Evolutionary conservation across 108 stramenopile genomes (phyloP).

Genomic region (Pseudonitzschia pungens): DNA sequence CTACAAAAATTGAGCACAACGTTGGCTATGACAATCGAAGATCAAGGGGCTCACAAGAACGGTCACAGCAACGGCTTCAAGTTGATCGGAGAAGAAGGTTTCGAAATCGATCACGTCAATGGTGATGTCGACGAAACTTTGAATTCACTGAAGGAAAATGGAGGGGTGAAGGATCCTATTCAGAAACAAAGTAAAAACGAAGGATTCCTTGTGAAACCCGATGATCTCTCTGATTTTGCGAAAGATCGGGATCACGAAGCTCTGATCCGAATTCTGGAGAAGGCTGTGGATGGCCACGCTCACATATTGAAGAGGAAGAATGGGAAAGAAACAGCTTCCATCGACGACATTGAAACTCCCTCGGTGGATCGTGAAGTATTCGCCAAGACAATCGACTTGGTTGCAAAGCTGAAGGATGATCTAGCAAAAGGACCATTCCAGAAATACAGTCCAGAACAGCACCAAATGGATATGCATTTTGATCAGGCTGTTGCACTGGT

Average conservation of each 20-base stretch:
- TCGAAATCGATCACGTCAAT: background rate
- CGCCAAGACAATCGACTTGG: constrained; percentile 40
- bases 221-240: constrained; percentile 56
- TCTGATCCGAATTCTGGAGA: constrained; percentile 56
- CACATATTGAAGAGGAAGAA: background rate
- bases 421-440: constrained; percentile 28
- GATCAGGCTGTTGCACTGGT: constrained; percentile 72
- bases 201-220: background rate
- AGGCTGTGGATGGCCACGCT: constrained; percentile 36
- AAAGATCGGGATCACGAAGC: constrained; percentile 60
- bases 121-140: background rate
- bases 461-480: constrained; percentile 48
- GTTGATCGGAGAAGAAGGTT: background rate
- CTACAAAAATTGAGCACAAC: background rate
- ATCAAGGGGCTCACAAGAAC: background rate
- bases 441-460: constrained; percentile 38
- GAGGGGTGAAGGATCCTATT: background rate
- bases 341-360: constrained; percentile 51
- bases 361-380: constrained; percentile 14
- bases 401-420: constrained; percentile 44
- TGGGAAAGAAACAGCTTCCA: constrained; percentile 21
- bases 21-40: background rate
- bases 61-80: background rate
- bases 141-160: background rate
- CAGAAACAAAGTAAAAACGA: background rate